Base-by-base conservation (phyloP, 1,284 basidiomycete genomes). In the Acaromyces ingoldii region DNA sequence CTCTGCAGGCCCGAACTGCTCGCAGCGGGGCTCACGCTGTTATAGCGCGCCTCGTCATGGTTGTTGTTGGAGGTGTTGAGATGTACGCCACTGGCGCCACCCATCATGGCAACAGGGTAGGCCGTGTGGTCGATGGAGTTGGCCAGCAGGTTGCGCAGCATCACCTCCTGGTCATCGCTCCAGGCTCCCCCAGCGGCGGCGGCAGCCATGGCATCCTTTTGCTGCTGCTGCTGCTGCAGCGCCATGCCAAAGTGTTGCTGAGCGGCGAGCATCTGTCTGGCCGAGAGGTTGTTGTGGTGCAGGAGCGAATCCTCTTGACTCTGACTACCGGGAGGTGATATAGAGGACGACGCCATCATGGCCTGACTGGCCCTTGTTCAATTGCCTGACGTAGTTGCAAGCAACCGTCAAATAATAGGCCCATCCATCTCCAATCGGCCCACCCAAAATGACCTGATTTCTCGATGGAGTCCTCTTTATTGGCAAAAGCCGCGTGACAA, bases 101-200 rank as follows among this genome's bases (percentile, higher is more conserved):
- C 34, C 13, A 28, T 45, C 10, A n/a, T 22, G 19, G 17, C 19
- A 17, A 37, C 24, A 7, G 36, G 24, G 7, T 37, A 22, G 3
- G 36, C 17, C 3, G 24, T 22, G 36, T 37, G 17, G 6, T 51
- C 42, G 15, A 57, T 36, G 15, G 54, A 53, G 19, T 51, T 58
- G 10, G 54, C 58, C 42, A 63, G 50, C 42, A 63, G 45, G 55
- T 51, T 54, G 37, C 62, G 53, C 55, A 63, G 56, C 56, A 63
- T 61, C 13, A 49, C 50, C 25, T 65, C 63, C 29, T 62, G 57
- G 36, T 65, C 63, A 17, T 63, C 56, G 45, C 55, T 53, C 13
- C 60, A 65, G 50, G 54, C 57, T 13, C 49, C 28, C 11, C 48
- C 41, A 13, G 41, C 31, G 25, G 41, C 5, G 7, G 53, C 11